Percentiles rank a stretch among this genome's conserved stretches.
Conservation (phyloP, 352 stramenopile species). For the Pythium utonaiense region DNA sequence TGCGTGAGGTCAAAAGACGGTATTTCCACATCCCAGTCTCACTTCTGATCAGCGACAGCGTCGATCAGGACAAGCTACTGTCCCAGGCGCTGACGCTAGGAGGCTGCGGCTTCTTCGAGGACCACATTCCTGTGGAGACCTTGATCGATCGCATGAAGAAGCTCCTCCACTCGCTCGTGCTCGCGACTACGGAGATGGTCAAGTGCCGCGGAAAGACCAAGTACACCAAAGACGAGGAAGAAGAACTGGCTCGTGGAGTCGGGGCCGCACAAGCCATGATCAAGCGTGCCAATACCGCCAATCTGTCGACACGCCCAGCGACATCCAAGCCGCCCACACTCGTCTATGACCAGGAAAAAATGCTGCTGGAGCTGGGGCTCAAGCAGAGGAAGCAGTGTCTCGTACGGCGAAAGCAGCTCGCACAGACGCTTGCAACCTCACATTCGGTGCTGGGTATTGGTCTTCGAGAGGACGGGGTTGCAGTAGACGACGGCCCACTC, state of each 20-base stretch:
- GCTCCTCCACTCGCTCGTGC: slow-evolving; percentile 49
- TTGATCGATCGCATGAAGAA: slow-evolving; percentile 47
- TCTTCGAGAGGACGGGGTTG: slow-evolving; percentile 11
- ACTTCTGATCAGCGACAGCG: slow-evolving; percentile 29
- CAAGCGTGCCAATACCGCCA: slow-evolving; percentile 24
- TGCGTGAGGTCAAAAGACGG: slow-evolving; percentile 55
- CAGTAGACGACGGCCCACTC: neutral
- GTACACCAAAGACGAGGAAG: slow-evolving; percentile 22
- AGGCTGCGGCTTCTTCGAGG: slow-evolving; percentile 63
- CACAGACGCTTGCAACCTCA: slow-evolving; percentile 33
- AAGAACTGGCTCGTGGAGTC: slow-evolving; percentile 26
- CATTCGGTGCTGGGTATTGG: slow-evolving; percentile 66
- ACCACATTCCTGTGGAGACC: slow-evolving; percentile 28
- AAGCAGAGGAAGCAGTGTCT: slow-evolving; percentile 65
- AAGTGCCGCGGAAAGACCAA: slow-evolving; percentile 33
- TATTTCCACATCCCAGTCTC: slow-evolving; percentile 52
- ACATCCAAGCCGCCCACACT: slow-evolving; percentile 46
- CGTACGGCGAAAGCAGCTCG: slow-evolving; percentile 40
- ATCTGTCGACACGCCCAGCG: slow-evolving; percentile 22
- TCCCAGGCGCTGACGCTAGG: slow-evolving; percentile 46
- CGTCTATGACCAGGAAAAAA: slow-evolving; percentile 53
- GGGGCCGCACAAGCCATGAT: slow-evolving; percentile 31
- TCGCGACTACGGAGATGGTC: slow-evolving; percentile 47
- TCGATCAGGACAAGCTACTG: slow-evolving; percentile 41
- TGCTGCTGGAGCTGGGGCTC: slow-evolving; percentile 67